Evolutionary conservation across 139 green algal genomes (phyloP), one percentile per base, ranked within the genome.

Genomic region (Coelastrella sp.): DNA sequence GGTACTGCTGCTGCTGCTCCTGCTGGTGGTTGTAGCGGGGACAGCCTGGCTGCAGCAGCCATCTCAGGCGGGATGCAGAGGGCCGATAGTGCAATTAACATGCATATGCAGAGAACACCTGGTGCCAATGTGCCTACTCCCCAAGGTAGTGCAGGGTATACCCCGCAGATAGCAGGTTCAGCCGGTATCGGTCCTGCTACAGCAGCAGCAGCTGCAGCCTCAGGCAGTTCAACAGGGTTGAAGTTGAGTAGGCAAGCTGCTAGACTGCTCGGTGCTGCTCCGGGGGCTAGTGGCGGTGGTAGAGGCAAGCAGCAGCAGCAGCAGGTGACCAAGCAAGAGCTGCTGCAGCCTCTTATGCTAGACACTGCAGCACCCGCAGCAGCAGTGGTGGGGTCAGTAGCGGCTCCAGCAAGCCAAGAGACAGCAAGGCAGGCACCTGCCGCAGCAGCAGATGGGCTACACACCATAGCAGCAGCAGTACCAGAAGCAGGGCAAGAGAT

Each of bases 361-460:
- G 32, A 47, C 32, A 1, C 32, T 20, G 47, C n/a, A 82, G 76
- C 4, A 64, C 11, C n/a, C 59, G 54, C 73, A 20, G 73, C 14
- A 20, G 73, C 76, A 60, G n/a, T 20, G 68, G 16, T 6, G 22
- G 68, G 16, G n/a, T 5, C 68, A 71, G 76, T 8, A 64, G 76
- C 76, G 16, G 76, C n/a, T 16, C 2, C 76, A 82, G 32, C 76
- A 82, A 82, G 32, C n/a, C 17, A 54, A 47, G 32, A 60, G 2
- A 65, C 32, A 47, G 32, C 32, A 47, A 1, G 1, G 32, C 32
- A 47, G 32, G 32, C 76, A 82, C 32, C 78, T 22, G 56, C 78
- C 68, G 78, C 78, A 64, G 78, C 78, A 84, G 78, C 78, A 84
- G 78, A 11, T 32, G 54, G 10, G 8, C 16, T 10, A 84, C 19